Conservation (phyloP, 1,139 yeast species). For the Kodamaea plutei region DNA sequence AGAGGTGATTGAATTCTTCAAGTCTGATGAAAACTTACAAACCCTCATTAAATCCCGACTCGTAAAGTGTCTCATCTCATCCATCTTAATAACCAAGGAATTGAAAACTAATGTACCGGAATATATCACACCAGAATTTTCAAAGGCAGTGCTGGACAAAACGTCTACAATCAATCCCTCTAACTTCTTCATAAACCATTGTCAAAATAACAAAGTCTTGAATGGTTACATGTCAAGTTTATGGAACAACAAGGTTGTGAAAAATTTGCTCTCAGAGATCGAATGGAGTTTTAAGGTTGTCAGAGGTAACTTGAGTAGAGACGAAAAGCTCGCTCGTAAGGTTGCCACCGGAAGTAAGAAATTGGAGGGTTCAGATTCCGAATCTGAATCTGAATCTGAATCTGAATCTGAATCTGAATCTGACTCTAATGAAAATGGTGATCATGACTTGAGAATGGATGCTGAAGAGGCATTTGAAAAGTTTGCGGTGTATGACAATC, state of each 20-base stretch:
- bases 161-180: slow-evolving; percentile 38
- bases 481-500: slow-evolving; percentile 47
- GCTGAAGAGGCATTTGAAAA: slow-evolving; percentile 25
- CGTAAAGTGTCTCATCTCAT: slow-evolving; percentile 23
- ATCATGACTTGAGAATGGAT: slow-evolving; percentile 17
- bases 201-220: slow-evolving; percentile 38
- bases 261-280: slow-evolving; percentile 42
- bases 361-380: slow-evolving; percentile 13
- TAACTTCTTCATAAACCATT: slow-evolving; percentile 43
- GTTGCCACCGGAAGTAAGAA: slow-evolving; percentile 23
- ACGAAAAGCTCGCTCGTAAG: slow-evolving; percentile 33
- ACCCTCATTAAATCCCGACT: slow-evolving; percentile 32
- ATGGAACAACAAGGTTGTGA: slow-evolving; percentile 55
- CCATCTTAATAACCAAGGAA: slow-evolving; percentile 25
- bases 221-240: slow-evolving; percentile 51
- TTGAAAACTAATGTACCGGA: slow-evolving; percentile 30
- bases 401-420: slow-evolving; percentile 16
- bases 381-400: slow-evolving; percentile 18
- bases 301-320: slow-evolving; percentile 52
- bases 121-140: slow-evolving; percentile 26
- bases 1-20: slow-evolving; percentile 20
- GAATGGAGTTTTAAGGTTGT: slow-evolving; percentile 59
- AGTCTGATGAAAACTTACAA: slow-evolving; percentile 16
- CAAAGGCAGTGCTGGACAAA: slow-evolving; percentile 25
- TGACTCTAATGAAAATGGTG: slow-evolving; percentile 19